Conservation (phyloP, 2,329 filamentous ascomycete species). For the Lecanicillium sp. region DNA sequence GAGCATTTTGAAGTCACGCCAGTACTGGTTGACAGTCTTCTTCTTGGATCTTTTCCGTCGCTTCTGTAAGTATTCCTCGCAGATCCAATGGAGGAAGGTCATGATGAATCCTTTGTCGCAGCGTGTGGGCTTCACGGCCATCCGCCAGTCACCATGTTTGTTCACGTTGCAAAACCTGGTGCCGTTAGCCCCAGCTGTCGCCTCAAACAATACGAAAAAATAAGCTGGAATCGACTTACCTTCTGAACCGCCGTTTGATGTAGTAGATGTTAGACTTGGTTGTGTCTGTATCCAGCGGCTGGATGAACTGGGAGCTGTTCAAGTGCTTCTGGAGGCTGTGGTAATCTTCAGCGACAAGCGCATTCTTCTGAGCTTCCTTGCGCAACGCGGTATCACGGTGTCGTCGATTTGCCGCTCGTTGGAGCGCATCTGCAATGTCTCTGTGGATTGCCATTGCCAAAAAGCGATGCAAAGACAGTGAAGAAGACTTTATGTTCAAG, state of each 20-base stretch:
- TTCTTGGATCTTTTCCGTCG: slow-evolving; percentile 9
- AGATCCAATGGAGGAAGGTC: slow-evolving; percentile 17
- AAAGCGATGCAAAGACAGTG: neutral
- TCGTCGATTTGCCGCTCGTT: slow-evolving; percentile 15
- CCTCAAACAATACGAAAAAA: neutral
- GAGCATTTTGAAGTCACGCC: slow-evolving; percentile 15
- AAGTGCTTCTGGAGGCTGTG: slow-evolving; percentile 7
- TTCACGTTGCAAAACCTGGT: slow-evolving; percentile 7
- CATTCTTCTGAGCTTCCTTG: slow-evolving; percentile 11
- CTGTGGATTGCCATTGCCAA: slow-evolving; percentile 1
- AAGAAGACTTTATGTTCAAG: neutral
- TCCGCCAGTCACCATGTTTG: slow-evolving; percentile 9
- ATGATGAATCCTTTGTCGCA: slow-evolving; percentile 17
- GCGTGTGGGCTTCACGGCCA: slow-evolving; percentile 6
- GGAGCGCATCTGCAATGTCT: slow-evolving; percentile 1
- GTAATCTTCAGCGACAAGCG: slow-evolving; percentile 10
- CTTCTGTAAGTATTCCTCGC: slow-evolving; percentile 11
- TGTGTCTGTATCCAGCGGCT: slow-evolving; percentile 10
- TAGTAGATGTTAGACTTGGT: slow-evolving; percentile 16
- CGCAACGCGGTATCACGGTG: slow-evolving; percentile 8
- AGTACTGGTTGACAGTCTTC: slow-evolving; percentile 15
- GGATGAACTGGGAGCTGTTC: slow-evolving; percentile 1
- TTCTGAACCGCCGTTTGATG: slow-evolving; percentile 14
- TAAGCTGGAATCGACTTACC: slow-evolving; percentile 6
- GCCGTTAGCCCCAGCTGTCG: neutral